A percentile compares a stretch with the other conserved stretches of the same genome.
Evolutionary conservation across 495 filamentous ascomycete species (phyloP).

Genomic region (Penicillium malachiteum): DNA sequence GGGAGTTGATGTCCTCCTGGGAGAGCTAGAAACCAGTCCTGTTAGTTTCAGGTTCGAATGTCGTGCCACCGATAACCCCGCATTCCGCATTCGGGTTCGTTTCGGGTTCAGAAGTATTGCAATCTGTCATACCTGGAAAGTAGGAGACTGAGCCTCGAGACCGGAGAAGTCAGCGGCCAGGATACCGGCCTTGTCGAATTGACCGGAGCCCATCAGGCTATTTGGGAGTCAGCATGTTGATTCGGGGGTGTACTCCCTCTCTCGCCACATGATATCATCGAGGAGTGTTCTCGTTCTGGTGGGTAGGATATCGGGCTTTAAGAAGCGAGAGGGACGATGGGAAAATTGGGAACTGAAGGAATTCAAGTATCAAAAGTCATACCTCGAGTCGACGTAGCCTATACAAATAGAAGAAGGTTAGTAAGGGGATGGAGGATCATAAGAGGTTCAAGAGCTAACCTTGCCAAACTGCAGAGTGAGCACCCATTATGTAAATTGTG

Average conservation of each 20-base stretch:
- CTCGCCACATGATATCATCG: background rate
- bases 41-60: background rate
- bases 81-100: background rate
- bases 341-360: background rate
- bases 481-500: slow-evolving; percentile 37
- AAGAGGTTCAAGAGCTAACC: slow-evolving; percentile 37
- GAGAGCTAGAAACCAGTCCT: slow-evolving; percentile 29
- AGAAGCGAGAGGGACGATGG: too few relatives aligned
- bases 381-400: slow-evolving; percentile 72
- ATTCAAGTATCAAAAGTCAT: slow-evolving; percentile 21
- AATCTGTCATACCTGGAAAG: slow-evolving; percentile 60
- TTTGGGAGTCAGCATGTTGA: slow-evolving; percentile 15
- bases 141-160: slow-evolving; percentile 71
- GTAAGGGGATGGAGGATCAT: slow-evolving; percentile 15
- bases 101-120: slow-evolving; percentile 2
- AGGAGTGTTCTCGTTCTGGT: too few relatives aligned
- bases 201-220: slow-evolving; percentile 79
- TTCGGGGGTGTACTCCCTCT: slow-evolving; percentile 6
- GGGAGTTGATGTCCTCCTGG: slow-evolving; percentile 37
- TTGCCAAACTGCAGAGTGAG: slow-evolving; percentile 54
- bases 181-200: slow-evolving; percentile 87
- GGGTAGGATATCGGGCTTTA: too few relatives aligned
- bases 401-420: slow-evolving; percentile 17
- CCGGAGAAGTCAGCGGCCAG: slow-evolving; percentile 77
- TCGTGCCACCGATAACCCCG: slow-evolving; percentile 5